Percentiles rank a stretch among this genome's conserved stretches.
phyloP scores from a whole-genome alignment of 352 stramenopile genomes.

The Thalassiosira ordinaria region DNA sequence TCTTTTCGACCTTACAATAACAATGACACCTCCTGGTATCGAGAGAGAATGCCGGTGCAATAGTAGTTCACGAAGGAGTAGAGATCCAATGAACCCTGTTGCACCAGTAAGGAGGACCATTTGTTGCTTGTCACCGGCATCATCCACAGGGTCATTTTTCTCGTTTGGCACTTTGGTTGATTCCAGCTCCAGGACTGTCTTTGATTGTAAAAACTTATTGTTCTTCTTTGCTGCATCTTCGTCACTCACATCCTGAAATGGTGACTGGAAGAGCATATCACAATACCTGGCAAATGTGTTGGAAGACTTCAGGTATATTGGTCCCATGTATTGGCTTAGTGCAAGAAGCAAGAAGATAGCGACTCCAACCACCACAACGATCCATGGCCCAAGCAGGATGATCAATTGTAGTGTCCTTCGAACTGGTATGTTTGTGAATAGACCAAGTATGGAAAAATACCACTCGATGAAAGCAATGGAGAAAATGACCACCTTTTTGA shows the following conservation, averaged over 20 bases:
- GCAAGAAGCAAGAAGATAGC: constrained; percentile 22
- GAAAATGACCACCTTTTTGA: background rate
- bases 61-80: constrained; percentile 79
- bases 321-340: constrained; percentile 57
- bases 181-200: constrained; percentile 42
- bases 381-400: constrained; percentile 17
- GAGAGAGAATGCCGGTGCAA: constrained; percentile 62
- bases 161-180: constrained; percentile 32
- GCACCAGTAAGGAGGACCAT: constrained; percentile 77
- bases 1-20: constrained; percentile 74
- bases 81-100: constrained; percentile 84
- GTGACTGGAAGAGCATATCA: constrained; percentile 67
- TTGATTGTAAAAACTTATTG: constrained; percentile 18
- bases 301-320: constrained; percentile 72
- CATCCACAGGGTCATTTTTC: background rate
- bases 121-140: background rate
- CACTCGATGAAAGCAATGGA: constrained; percentile 24
- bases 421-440: constrained; percentile 16
- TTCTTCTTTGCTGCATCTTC: background rate
- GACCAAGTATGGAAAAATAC: constrained; percentile 35
- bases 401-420: constrained; percentile 14
- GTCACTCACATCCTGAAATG: constrained; percentile 32
- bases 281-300: constrained; percentile 71
- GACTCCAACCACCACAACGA: constrained; percentile 4
- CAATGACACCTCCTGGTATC: constrained; percentile 56